These are phyloP conservation scores for Globisporangium sylvaticum DNA, from an alignment of 352 stramenopile genomes.

Conservation along the genomic window DNA sequence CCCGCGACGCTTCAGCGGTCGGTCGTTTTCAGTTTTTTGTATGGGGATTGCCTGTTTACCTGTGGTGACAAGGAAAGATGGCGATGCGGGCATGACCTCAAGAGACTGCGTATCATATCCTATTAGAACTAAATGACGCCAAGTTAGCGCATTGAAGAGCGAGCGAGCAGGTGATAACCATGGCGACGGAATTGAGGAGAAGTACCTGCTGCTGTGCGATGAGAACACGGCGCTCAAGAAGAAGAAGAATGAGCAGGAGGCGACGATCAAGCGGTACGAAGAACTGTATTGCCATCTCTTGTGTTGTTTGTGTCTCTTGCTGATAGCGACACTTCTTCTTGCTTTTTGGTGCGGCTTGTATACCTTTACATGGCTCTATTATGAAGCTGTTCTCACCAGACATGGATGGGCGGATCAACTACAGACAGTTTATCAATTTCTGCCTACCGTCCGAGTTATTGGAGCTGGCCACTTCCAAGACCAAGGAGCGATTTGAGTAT, in stretches of 20 bases:
- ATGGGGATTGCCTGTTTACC: not conserved
- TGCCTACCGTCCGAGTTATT: conserved; percentile 45
- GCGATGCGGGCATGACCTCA: not conserved
- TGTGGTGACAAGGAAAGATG: not conserved
- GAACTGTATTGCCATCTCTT: too few species aligned
- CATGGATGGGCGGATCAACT: conserved; percentile 68
- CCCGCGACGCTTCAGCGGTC: conserved; percentile 8
- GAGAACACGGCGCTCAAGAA: conserved; percentile 85
- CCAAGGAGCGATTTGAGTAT: conserved; percentile 63
- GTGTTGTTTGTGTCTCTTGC: too few species aligned
- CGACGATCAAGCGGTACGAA: conserved; percentile 83
- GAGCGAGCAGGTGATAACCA: conserved; percentile 21
- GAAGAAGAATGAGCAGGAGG: conserved; percentile 91
- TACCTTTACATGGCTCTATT: too few species aligned
- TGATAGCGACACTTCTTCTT: not conserved
- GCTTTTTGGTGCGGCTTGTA: too few species aligned
- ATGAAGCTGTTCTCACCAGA: conserved; percentile 53
- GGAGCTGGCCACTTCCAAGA: conserved; percentile 48
- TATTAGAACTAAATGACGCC: not conserved
- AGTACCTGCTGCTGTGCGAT: conserved; percentile 79
- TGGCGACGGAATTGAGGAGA: conserved; percentile 72
- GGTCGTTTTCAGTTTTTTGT: conserved; percentile 6
- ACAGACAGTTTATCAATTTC: conserved; percentile 64
- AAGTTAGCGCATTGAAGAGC: not conserved
- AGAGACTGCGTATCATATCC: not conserved